Percentiles rank a stretch among this genome's conserved stretches.
These are phyloP conservation scores for Globisporangium parvum DNA, from an alignment of 352 stramenopile species.

Conservation along the genomic window DNA sequence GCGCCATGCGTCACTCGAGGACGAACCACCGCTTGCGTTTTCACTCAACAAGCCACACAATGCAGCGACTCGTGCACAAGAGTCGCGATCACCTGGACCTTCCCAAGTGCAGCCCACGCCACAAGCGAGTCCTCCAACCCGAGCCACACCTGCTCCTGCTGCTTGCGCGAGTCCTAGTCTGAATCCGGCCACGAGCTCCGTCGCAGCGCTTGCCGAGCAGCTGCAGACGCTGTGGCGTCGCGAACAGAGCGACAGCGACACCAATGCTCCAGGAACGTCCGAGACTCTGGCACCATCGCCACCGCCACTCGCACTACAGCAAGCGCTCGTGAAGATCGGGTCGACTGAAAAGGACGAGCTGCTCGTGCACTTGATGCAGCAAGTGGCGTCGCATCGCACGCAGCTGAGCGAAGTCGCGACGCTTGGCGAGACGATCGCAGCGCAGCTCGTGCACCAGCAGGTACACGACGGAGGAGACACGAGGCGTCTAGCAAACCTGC, in stretches of 20 bases:
- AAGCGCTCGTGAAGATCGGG: constrained; percentile 44
- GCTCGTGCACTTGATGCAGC: constrained; percentile 40
- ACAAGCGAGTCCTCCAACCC: background rate
- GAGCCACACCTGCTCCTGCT: background rate
- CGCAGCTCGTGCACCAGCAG: constrained; percentile 65
- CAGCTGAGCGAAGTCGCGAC: constrained; percentile 44
- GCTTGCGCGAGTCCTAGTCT: background rate
- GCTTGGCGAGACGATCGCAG: constrained; percentile 59
- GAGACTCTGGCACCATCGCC: background rate
- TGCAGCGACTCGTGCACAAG: background rate
- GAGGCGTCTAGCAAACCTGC: background rate
- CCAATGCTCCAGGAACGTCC: background rate
- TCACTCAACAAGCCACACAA: too few relatives aligned
- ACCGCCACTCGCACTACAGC: constrained; percentile 4
- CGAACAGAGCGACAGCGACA: constrained; percentile 7
- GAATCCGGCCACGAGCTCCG: constrained; percentile 1
- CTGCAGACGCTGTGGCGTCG: constrained; percentile 19
- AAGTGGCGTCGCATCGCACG: constrained; percentile 24
- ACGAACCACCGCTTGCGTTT: background rate
- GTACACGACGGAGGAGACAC: constrained; percentile 13
- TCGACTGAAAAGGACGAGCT: constrained; percentile 48
- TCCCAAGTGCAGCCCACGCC: background rate
- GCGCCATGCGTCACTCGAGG: constrained; percentile 6
- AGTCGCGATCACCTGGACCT: background rate
- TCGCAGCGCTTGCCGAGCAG: constrained; percentile 22